Base-by-base conservation (phyloP, 2,329 filamentous ascomycete genomes). In the Escovopsis weberi region DNA sequence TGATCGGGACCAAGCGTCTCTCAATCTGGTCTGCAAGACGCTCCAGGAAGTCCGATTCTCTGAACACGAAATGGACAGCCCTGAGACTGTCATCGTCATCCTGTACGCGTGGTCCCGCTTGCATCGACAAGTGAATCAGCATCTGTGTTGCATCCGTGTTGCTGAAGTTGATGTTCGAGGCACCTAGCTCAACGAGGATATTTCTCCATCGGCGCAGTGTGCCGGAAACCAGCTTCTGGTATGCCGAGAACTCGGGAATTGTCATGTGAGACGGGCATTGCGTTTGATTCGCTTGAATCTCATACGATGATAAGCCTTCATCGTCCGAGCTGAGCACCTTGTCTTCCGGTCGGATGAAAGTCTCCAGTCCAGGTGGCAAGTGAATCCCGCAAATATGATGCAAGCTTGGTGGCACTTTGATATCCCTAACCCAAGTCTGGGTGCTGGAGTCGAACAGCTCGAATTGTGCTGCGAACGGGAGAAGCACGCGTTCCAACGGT, bases 121-220 rank as follows among this genome's bases (percentile, higher is more conserved):
- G 71, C 0, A 70, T 47, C 0, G 67, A 60, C 1, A 83, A 57
- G 8, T 73, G 69, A 1, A 60, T 58, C 1, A 84, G 52, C 0
- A 81, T 48, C 0, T 59, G 45, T 28, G 64, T 63, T 0, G 72
- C 72, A 0, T 67, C 0, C 39, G 55, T 0, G 64, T 56, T 1
- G 50, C 55, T 12, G 46, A 83, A 74, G 47, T 82, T 81, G 3
- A 85, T 41, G 45, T 74, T 57, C 0, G 70, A 65, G 0, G 68
- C 66, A 0, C 63, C 71, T 4, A 78, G 47, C 45, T 78, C 74
- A 0, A 62, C 53, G 0, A 75, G 51, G 0, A 78, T 58, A 0
- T 60, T 57, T 0, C 63, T 50, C 75, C 74, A 78, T 1, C 74
- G 63, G 0, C 66, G 58, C 9, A 60, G 50, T 3, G 58, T 61